phyloP scores from a whole-genome alignment of 164 flowering plant genomes.

The Malania oleifera region DNA sequence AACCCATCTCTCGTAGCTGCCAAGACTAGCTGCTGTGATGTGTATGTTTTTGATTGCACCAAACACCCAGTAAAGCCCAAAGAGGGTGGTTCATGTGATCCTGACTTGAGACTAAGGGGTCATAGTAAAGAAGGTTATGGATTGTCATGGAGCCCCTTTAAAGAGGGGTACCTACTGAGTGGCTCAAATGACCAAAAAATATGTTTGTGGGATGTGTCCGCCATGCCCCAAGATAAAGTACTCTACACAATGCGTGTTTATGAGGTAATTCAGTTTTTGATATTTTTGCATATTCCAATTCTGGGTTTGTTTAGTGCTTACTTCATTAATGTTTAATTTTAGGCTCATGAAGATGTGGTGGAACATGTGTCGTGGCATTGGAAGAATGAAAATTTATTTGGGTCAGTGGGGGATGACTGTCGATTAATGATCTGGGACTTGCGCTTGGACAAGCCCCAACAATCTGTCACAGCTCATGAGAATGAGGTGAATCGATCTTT shows the following conservation, averaged over 20 bases:
- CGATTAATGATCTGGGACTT: slow-evolving; percentile 78
- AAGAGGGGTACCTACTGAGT: slow-evolving; percentile 76
- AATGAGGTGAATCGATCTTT: slow-evolving; percentile 51
- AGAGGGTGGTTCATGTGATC: slow-evolving; percentile 38
- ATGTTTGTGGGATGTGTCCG: slow-evolving; percentile 83
- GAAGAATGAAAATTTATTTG: slow-evolving; percentile 79
- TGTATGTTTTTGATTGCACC: slow-evolving; percentile 57
- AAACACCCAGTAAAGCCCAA: slow-evolving; percentile 37
- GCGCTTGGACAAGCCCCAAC: slow-evolving; percentile 59
- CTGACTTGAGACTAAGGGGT: slow-evolving; percentile 76
- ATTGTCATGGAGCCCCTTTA: slow-evolving; percentile 81
- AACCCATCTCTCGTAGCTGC: slow-evolving; percentile 66
- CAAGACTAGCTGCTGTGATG: slow-evolving; percentile 67
- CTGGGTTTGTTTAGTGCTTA: not conserved
- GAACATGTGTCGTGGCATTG: slow-evolving; percentile 88
- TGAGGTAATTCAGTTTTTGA: slow-evolving; percentile 69
- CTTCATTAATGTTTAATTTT: not conserved
- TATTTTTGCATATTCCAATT: no score
- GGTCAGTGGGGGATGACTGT: slow-evolving; percentile 91
- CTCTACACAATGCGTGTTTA: slow-evolving; percentile 54
- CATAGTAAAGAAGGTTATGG: slow-evolving; percentile 93
- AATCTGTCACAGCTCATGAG: slow-evolving; percentile 64
- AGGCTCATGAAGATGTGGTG: slow-evolving; percentile 81
- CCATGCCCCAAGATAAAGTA: slow-evolving; percentile 42
- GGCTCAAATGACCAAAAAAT: slow-evolving; percentile 79